phyloP scores from a whole-genome alignment of 352 stramenopile species.

The Hyaloperonospora arabidopsidis region DNA sequence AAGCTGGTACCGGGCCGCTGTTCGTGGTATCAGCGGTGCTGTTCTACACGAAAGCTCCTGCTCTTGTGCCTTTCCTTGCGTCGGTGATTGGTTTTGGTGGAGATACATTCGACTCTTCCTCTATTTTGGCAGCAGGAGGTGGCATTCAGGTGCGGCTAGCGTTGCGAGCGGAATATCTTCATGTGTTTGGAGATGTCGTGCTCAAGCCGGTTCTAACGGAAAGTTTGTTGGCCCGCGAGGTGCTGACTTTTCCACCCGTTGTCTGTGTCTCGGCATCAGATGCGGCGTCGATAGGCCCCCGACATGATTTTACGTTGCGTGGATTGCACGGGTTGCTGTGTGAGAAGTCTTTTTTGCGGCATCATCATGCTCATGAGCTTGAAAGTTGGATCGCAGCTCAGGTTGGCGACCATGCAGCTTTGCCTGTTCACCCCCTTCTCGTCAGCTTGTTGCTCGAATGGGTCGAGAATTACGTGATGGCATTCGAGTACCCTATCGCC shows the following conservation, averaged over 20 bases:
- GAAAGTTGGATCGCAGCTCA: constrained; percentile 45
- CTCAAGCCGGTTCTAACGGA: constrained; percentile 65
- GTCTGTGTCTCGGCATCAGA: constrained; percentile 26
- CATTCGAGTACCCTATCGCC: constrained; percentile 62
- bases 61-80: constrained; percentile 43
- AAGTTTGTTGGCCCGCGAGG: constrained; percentile 49
- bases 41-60: constrained; percentile 62
- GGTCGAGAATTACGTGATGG: constrained; percentile 72
- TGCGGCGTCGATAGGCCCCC: constrained; percentile 19
- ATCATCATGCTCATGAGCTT: constrained; percentile 46
- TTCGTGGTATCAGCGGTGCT: constrained; percentile 58
- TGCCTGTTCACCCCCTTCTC: constrained; percentile 50
- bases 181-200: constrained; percentile 50
- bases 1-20: constrained; percentile 39
- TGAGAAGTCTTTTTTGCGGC: constrained; percentile 60
- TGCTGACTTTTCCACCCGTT: constrained; percentile 39
- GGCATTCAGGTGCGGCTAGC: constrained; percentile 28
- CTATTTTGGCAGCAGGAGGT: constrained; percentile 7
- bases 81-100: constrained; percentile 32
- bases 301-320: constrained; percentile 49
- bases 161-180: constrained; percentile 47
- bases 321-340: constrained; percentile 45
- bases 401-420: constrained; percentile 30
- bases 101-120: constrained; percentile 11
- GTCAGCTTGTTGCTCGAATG: constrained; percentile 52